Evolutionary conservation across 768 basidiomycete genomes (phyloP).

Genomic region (Lyophyllum semitale): DNA sequence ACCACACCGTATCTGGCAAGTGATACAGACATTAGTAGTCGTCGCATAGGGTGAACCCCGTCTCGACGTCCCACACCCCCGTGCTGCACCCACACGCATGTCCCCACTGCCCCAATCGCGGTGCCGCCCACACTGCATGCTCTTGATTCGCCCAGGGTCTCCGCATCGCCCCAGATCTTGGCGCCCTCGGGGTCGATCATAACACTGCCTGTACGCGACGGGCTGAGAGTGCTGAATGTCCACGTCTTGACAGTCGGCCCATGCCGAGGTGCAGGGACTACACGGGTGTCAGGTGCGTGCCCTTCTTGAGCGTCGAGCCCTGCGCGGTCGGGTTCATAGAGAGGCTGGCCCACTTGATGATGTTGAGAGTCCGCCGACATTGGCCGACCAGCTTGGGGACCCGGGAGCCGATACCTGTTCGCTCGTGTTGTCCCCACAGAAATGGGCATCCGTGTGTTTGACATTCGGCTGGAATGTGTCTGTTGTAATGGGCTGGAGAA

Average conservation of each 20-base stretch:
- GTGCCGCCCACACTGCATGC: constrained; percentile 82
- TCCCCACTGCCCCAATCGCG: constrained; percentile 65
- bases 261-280: constrained; percentile 87
- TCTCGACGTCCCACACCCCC: constrained; percentile 85
- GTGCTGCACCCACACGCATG: constrained; percentile 85
- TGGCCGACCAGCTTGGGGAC: too few relatives aligned
- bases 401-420: too few relatives aligned
- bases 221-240: constrained; percentile 80
- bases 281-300: constrained; percentile 81
- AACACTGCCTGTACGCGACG: constrained; percentile 68
- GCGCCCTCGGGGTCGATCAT: constrained; percentile 84
- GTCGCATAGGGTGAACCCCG: constrained; percentile 64
- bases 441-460: too few relatives aligned
- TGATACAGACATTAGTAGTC: too few relatives aligned
- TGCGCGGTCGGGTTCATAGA: constrained; percentile 63
- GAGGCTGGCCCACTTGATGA: constrained; percentile 69
- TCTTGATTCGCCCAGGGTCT: constrained; percentile 29
- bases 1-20: too few relatives aligned
- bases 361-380: too few relatives aligned
- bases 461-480: too few relatives aligned
- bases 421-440: too few relatives aligned
- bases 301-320: constrained; percentile 79
- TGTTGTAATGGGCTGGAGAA: too few relatives aligned
- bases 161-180: constrained; percentile 76
- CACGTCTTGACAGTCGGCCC: constrained; percentile 85